Evolutionary conservation across 2,329 filamentous ascomycete genomes (phyloP).

Genomic region (Diaporthe vaccinii): DNA sequence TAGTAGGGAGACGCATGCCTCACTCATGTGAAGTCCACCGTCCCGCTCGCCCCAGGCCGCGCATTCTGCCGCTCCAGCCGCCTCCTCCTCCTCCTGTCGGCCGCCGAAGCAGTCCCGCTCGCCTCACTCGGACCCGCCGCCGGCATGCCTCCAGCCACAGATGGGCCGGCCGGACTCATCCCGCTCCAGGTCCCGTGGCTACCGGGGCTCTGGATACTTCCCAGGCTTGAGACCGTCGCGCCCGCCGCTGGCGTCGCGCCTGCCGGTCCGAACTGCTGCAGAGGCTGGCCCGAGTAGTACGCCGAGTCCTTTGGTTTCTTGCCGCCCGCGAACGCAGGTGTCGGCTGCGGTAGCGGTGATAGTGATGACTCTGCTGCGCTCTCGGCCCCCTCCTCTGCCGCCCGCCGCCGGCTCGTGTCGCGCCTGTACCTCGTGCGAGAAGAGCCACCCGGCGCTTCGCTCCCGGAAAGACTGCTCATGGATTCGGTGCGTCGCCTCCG

Average conservation of each 20-base stretch:
- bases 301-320: constrained; percentile 70
- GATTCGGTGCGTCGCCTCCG: constrained; percentile 62
- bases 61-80: constrained; percentile 66
- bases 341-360: constrained; percentile 66
- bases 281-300: constrained; percentile 68
- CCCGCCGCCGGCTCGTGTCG: constrained; percentile 62
- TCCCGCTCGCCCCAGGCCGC: constrained; percentile 51
- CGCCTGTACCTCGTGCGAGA: constrained; percentile 67
- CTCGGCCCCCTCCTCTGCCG: constrained; percentile 61
- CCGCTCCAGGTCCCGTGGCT: constrained; percentile 68
- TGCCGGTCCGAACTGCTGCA: constrained; percentile 51
- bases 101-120: constrained; percentile 53
- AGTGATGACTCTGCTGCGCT: constrained; percentile 52
- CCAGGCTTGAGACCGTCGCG: constrained; percentile 62
- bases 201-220: constrained; percentile 58
- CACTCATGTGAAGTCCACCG: constrained; percentile 45
- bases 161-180: constrained; percentile 55
- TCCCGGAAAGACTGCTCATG: constrained; percentile 68
- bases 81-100: constrained; percentile 68
- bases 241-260: constrained; percentile 54
- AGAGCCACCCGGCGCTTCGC: constrained; percentile 52
- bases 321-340: constrained; percentile 68
- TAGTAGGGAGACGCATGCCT: neutral
- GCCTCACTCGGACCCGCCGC: constrained; percentile 55
- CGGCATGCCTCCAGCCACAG: constrained; percentile 44